Evolutionary conservation across 208 protist species (phyloP).

Genomic region (Trypanosoma congolense): DNA sequence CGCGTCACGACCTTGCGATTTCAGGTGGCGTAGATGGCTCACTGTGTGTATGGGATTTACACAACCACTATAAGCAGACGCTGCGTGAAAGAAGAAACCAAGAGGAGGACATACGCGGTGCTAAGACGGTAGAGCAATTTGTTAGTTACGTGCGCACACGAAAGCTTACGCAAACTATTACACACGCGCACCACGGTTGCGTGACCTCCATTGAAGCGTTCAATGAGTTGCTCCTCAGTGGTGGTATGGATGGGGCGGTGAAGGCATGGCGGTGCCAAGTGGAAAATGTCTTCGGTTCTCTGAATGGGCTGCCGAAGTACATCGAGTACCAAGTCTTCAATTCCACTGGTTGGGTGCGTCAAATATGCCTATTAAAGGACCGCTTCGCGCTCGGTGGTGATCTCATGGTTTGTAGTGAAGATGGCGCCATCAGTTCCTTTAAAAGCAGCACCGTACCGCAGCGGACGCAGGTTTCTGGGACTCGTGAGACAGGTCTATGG

Average conservation of each 20-base stretch:
- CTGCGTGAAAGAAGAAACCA: conserved; percentile 7
- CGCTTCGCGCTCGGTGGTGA: conserved; percentile 32
- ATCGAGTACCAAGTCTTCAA: conserved; percentile 26
- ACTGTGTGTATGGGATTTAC: conserved; percentile 40
- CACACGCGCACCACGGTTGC: conserved; percentile 24
- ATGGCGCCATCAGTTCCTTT: conserved; percentile 26
- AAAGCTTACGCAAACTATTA: conserved; percentile 15
- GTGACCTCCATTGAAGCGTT: conserved; percentile 32
- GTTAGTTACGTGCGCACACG: conserved; percentile 19
- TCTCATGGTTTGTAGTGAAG: conserved; percentile 29
- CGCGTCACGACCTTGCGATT: conserved; percentile 17
- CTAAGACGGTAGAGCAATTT: conserved; percentile 20
- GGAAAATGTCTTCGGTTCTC: neutral
- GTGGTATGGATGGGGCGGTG: conserved; percentile 35
- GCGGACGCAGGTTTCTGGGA: neutral
- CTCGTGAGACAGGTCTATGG: neutral
- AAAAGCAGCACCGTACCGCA: conserved; percentile 16
- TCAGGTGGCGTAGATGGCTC: conserved; percentile 38
- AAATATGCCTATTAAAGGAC: conserved; percentile 22
- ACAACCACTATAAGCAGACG: conserved; percentile 14
- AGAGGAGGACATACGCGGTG: conserved; percentile 14
- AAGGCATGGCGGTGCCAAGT: conserved; percentile 27
- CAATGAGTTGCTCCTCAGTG: conserved; percentile 38
- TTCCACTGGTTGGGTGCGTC: conserved; percentile 37
- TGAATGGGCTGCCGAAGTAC: conserved; percentile 11